Percentiles rank a stretch among this genome's conserved stretches.
These are phyloP conservation scores for Abrus pulchellus DNA, from an alignment of 306 rosid genomes.

Conservation along the genomic window DNA sequence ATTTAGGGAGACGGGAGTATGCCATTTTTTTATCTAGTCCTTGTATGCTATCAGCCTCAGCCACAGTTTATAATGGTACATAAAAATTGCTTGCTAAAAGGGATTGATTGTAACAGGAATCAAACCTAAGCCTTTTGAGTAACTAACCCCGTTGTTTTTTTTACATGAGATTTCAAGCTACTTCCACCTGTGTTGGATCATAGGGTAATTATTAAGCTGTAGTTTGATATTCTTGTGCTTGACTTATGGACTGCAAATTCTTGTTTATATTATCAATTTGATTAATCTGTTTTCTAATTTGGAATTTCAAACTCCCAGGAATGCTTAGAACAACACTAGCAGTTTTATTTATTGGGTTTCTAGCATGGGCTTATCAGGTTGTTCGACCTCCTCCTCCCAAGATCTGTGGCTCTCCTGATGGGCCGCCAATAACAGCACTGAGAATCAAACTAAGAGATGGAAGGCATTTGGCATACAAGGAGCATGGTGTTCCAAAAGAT, in stretches of 20 bases:
- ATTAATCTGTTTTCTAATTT: background rate
- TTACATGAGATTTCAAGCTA: background rate
- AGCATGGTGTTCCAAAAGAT: slow-evolving; percentile 78
- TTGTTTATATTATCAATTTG: slow-evolving; percentile 3
- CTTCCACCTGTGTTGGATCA: background rate
- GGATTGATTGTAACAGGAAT: background rate
- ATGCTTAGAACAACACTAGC: slow-evolving; percentile 59
- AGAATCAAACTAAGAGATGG: slow-evolving; percentile 88
- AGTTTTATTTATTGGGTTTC: slow-evolving; percentile 67
- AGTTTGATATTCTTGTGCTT: slow-evolving; percentile 36
- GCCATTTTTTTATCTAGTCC: background rate
- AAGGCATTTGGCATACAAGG: slow-evolving; percentile 87
- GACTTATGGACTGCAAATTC: background rate
- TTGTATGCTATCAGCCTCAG: background rate
- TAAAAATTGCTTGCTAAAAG: background rate
- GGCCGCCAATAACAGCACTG: slow-evolving; percentile 76
- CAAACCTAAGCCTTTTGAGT: background rate
- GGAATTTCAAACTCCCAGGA: slow-evolving; percentile 60
- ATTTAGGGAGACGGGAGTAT: background rate
- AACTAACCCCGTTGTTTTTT: background rate
- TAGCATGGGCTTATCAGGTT: slow-evolving; percentile 83
- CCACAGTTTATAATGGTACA: background rate
- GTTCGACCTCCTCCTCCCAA: slow-evolving; percentile 79
- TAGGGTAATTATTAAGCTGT: slow-evolving; percentile 23
- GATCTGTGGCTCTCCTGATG: slow-evolving; percentile 80